Evolutionary conservation across 805 yeast species (phyloP).

Genomic region (Suhomyces faveliae): DNA sequence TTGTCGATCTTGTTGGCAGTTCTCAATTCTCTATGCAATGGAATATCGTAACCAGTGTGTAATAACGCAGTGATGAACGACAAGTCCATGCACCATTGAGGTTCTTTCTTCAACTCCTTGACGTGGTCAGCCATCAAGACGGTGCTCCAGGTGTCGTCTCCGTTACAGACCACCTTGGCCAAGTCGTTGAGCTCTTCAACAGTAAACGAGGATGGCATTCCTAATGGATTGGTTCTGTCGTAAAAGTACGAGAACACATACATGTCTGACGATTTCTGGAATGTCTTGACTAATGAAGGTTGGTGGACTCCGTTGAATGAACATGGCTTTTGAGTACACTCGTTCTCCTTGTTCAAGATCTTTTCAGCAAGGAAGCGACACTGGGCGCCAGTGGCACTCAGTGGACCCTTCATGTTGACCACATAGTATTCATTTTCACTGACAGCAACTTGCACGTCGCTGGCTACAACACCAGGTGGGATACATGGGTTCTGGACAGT

Average conservation of each 20-base stretch:
- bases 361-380: conserved; percentile 84
- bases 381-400: conserved; percentile 66
- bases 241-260: conserved; percentile 92
- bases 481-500: conserved; percentile 78
- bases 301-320: conserved; percentile 97
- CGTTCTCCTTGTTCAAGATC: conserved; percentile 77
- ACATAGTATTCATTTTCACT: conserved; percentile 43
- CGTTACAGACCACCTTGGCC: conserved; percentile 82
- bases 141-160: conserved; percentile 73
- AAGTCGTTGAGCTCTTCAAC: conserved; percentile 79
- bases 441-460: conserved; percentile 59
- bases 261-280: conserved; percentile 71
- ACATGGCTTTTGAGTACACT: conserved; percentile 77
- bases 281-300: conserved; percentile 81
- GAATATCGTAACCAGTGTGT: conserved; percentile 97
- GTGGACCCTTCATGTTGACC: conserved; percentile 66
- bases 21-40: conserved; percentile 81
- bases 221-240: conserved; percentile 91
- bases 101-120: conserved; percentile 67
- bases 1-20: conserved; percentile 88
- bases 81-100: conserved; percentile 92
- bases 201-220: conserved; percentile 90
- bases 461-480: conserved; percentile 70
- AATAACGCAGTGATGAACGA: conserved; percentile 86
- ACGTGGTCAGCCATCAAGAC: conserved; percentile 66